Base-by-base conservation (phyloP, 2,329 filamentous ascomycete species). In the Westerdykella sp. region DNA sequence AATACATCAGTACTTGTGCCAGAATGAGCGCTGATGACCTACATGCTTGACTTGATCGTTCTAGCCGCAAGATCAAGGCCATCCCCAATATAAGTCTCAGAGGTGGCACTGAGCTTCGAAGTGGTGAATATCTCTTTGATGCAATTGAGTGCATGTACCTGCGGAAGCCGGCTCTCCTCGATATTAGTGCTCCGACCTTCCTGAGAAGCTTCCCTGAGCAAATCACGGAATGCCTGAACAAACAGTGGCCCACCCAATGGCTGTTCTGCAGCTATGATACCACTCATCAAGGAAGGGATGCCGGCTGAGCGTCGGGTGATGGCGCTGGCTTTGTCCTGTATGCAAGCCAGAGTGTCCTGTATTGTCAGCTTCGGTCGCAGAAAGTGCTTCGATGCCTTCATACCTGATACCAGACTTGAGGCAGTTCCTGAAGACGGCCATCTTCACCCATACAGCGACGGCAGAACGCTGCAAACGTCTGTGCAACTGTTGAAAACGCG, bases 61-160 rank as follows among this genome's bases (percentile, higher is more conserved):
- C 78, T 78, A 10, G 87, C 86, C 1, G 90, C 89, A n/a, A 97
- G 74, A 47, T 83, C 78, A 4, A 98, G 73, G 28, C 84, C 84
- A 23, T 80, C 73, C 7, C 85, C 81, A 6, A 96, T 74, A 54
- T 89, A 84, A 0, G 73, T 72, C 56, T 95, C 87, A 0, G 87
- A 85, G 41, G 78, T 77, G 43, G 80, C 80, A 22, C 86, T 77
- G 12, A 97, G 74, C 39, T 81, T 79, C 0, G 88, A 87, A 53
- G 84, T 89, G 44, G 87, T 91, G 66, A 96, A 93, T 2, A 95
- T 83, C 51, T 95, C 89, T 60, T 93, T 93, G 44, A 98, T 72
- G 47, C 87, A 95, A 62, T 98, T 98, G 60, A 95, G 78, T 0
- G 93, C 89, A 65, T 98, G 93, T 0, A 98, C 93, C 66, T 98